Evolutionary conservation across 345 rosid genomes (phyloP), one percentile per base, ranked within the genome.

Genomic region (Diplotaxis tenuifolia): DNA sequence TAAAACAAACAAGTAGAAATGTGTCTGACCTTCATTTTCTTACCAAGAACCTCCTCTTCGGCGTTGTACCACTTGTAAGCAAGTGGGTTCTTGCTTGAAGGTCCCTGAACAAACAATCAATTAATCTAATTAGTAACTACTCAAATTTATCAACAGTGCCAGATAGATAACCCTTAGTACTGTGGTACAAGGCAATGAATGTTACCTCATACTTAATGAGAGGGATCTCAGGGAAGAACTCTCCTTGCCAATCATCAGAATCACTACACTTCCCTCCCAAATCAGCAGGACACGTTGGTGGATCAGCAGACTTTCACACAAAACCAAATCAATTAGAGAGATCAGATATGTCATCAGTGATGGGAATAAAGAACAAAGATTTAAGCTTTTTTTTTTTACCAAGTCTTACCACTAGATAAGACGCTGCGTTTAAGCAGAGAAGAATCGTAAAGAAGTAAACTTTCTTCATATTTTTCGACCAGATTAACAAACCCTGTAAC

Each of bases 1-100:
- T 15, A 20, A 6, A 5, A 54, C 32, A 21, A 53, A 59, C 40
- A 25, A 1, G 5, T 56, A 3, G 45, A 29, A 54, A 27, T 0
- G 1, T 5, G 29, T 2, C 16, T n/a, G n/a, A 91, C 98, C 93
- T 95, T 95, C 99, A 95, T 95, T 81, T 84, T 95, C 88, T 88
- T 92, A 73, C 99, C 99, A 54, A 95, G 88, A 76, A 95, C 82
- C 82, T 76, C 91, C 71, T 95, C 97, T 71, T 95, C 89, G 0
- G 94, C 92, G 72, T 92, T 85, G 73, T 95, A 92, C 96, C 96
- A 95, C 81, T 86, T 92, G 72, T 72, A 95, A 47, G 96, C 84
- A 56, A 95, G 91, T 18, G 85, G 89, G 29, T 90, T 88, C 78
- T 84, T 95, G 81, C 82, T 87, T 9, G 81, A 65, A 56, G 97